A percentile compares a stretch with the other conserved stretches of the same genome.
Evolutionary conservation across 768 basidiomycete species (phyloP).

Genomic region (Hirschioporus abietinus): DNA sequence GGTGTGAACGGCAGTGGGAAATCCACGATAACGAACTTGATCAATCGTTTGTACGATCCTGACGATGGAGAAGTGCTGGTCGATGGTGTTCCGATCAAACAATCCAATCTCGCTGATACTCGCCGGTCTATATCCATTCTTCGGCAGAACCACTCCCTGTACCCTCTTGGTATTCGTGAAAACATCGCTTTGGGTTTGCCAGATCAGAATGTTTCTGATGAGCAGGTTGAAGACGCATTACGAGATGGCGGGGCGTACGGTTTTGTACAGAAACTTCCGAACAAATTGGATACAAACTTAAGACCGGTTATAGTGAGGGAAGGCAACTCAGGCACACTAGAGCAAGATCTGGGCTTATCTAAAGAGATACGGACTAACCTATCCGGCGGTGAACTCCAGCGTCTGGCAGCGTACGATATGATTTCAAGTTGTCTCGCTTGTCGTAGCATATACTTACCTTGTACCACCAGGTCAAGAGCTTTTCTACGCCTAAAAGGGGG

Average conservation of each 20-base stretch:
- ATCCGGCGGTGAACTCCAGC: conserved; percentile 23
- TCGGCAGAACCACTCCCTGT: conserved; percentile 33
- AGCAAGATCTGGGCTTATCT: background rate
- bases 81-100: conserved; percentile 30
- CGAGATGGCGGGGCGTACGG: conserved; percentile 15
- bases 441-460: background rate
- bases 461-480: conserved; percentile 26
- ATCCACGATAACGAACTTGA: conserved; percentile 34
- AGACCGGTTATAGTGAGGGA: background rate
- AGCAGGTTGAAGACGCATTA: conserved; percentile 14
- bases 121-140: conserved; percentile 37
- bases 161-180: conserved; percentile 34
- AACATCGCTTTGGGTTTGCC: conserved; percentile 32
- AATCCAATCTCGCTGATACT: conserved; percentile 28
- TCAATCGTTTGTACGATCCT: conserved; percentile 29
- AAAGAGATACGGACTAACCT: conserved; percentile 1
- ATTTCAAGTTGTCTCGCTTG: background rate
- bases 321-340: background rate
- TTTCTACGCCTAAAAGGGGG: conserved; percentile 34
- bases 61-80: conserved; percentile 32
- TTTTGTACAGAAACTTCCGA: background rate
- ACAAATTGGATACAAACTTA: background rate
- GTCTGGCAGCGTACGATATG: conserved; percentile 13
- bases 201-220: conserved; percentile 16
- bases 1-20: conserved; percentile 31